These are phyloP conservation scores for Adenanthera pavonina DNA, from an alignment of 306 rosid species.

Conservation along the genomic window DNA sequence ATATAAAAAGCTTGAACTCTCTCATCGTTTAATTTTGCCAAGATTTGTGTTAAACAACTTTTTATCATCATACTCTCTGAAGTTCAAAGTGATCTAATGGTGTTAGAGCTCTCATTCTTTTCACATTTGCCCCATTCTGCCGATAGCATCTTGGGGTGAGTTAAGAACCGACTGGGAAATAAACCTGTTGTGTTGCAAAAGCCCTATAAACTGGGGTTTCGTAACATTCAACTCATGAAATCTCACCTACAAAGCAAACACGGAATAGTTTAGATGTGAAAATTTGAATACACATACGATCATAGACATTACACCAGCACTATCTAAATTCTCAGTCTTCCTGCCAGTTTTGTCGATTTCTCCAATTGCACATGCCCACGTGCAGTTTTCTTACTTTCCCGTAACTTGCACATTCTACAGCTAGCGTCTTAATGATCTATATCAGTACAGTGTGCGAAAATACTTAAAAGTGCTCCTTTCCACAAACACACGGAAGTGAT, in stretches of 20 bases:
- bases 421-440: conserved; percentile 1
- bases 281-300: not conserved
- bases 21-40: no score
- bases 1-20: no score
- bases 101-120: not conserved
- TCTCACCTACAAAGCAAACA: not conserved
- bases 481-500: not conserved
- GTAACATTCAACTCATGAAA: not conserved
- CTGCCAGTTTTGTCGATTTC: not conserved
- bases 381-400: not conserved
- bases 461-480: conserved; percentile 2
- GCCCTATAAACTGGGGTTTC: not conserved
- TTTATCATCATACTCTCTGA: not conserved
- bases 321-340: not conserved
- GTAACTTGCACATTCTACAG: not conserved
- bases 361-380: not conserved
- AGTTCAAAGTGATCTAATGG: not conserved
- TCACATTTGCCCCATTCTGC: not conserved
- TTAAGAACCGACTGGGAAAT: not conserved
- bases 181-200: not conserved
- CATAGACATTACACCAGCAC: not conserved
- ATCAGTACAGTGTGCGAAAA: not conserved
- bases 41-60: no score
- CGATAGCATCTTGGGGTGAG: not conserved
- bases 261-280: not conserved